These are phyloP conservation scores for Alternaria novae-zelandiae DNA, from an alignment of 2,329 filamentous ascomycete genomes.

Conservation along the genomic window DNA sequence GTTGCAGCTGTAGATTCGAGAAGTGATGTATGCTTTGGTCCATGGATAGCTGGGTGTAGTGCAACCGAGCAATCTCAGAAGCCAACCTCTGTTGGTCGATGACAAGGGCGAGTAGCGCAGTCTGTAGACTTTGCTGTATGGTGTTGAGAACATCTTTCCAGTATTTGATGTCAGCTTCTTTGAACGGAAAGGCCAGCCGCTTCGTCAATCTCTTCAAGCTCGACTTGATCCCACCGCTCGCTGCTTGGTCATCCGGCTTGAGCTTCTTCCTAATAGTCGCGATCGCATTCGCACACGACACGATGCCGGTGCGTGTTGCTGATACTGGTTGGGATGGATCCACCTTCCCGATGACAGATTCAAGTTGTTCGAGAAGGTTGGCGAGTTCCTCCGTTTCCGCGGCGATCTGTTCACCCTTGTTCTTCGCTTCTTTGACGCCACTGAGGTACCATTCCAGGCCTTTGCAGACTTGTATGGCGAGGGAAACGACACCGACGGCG, in stretches of 20 bases:
- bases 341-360: rapidly evolving
- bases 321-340: not conserved
- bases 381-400: not conserved
- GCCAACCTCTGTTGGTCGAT: not conserved
- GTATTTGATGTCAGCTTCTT: not conserved
- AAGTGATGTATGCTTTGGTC: not conserved
- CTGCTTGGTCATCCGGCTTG: not conserved
- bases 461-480: not conserved
- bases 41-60: not conserved
- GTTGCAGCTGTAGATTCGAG: not conserved
- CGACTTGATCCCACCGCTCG: not conserved
- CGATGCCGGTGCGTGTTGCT: not conserved
- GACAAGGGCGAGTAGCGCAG: not conserved
- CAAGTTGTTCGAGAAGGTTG: not conserved
- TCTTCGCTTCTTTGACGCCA: not conserved
- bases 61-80: rapidly evolving
- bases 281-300: not conserved
- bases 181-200: not conserved
- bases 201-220: not conserved
- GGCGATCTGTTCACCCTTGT: not conserved
- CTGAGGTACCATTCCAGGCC: not conserved
- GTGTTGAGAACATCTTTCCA: not conserved
- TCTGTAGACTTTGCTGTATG: not conserved
- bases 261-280: not conserved
- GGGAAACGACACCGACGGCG: not conserved